These are phyloP conservation scores for Umbelopsis sp. DNA, from an alignment of 371 early-diverging fungal genomes.

Conservation along the genomic window DNA sequence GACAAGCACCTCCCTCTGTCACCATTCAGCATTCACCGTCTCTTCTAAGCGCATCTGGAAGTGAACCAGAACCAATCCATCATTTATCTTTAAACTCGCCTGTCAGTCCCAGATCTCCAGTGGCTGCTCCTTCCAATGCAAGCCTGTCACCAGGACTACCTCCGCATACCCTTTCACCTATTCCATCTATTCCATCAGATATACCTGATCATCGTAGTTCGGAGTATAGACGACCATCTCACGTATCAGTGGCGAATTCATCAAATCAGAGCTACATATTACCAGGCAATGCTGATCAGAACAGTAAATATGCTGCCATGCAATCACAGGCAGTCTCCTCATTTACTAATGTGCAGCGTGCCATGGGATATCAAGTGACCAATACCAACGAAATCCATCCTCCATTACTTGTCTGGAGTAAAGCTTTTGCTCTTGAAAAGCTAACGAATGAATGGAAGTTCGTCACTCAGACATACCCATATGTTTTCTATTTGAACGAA, in stretches of 20 bases:
- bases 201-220: background rate
- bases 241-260: background rate
- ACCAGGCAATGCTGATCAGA: background rate
- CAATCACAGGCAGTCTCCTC: background rate
- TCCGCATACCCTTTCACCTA: background rate
- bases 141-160: background rate
- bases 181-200: background rate
- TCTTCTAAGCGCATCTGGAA: background rate
- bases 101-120: background rate
- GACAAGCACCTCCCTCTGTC: constrained; percentile 14
- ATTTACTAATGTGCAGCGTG: background rate
- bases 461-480: constrained; percentile 14
- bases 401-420: constrained; percentile 4
- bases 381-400: background rate
- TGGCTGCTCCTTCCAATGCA: background rate
- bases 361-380: constrained; percentile 13
- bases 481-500: constrained; percentile 6
- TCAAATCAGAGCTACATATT: constrained; percentile 1
- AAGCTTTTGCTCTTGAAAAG: constrained; percentile 1
- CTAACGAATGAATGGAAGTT: constrained; percentile 5
- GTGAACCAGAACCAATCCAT: background rate
- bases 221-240: constrained; percentile 1
- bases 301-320: background rate
- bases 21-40: background rate
- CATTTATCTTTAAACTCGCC: background rate